Evolutionary conservation across 2,329 filamentous ascomycete genomes (phyloP).

Genomic region (Aspergillus clavatus): DNA sequence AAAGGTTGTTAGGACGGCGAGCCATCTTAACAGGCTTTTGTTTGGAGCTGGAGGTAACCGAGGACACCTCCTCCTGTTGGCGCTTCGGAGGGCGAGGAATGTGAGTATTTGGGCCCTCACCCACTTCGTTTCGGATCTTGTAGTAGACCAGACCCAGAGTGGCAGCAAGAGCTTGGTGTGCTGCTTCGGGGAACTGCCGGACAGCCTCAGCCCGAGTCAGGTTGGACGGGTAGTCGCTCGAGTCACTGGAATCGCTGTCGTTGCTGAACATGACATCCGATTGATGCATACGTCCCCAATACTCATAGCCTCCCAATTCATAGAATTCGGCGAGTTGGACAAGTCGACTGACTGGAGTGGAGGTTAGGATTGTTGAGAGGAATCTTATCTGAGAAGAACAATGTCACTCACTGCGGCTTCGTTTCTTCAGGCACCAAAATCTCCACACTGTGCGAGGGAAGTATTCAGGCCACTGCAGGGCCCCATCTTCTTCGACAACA

Average conservation of each 20-base stretch:
- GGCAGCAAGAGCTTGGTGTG: conserved; percentile 38
- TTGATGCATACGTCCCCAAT: conserved; percentile 35
- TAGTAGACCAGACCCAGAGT: conserved; percentile 39
- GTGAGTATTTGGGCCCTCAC: conserved; percentile 28
- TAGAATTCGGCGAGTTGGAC: conserved; percentile 39
- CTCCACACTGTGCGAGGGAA: conserved; percentile 39
- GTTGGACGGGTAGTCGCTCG: conserved; percentile 32
- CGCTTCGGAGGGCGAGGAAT: conserved; percentile 33
- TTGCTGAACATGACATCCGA: conserved; percentile 24
- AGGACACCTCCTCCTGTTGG: conserved; percentile 31
- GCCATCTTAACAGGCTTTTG: conserved; percentile 34
- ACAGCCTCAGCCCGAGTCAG: conserved; percentile 35
- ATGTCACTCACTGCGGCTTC: conserved; percentile 34
- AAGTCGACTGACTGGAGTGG: conserved; percentile 33
- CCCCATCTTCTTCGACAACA: conserved; percentile 31
- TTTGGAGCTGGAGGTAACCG: conserved; percentile 27
- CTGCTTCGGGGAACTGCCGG: conserved; percentile 34
- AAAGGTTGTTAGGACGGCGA: conserved; percentile 28
- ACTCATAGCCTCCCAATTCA: conserved; percentile 36
- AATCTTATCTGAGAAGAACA: conserved; percentile 2
- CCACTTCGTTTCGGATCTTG: conserved; percentile 39
- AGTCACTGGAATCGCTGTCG: conserved; percentile 38
- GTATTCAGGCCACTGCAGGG: conserved; percentile 33
- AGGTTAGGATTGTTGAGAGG: conserved; percentile 6
- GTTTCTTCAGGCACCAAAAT: conserved; percentile 41